Conservation (phyloP, 768 basidiomycete genomes). For the Lentinula boryana region DNA sequence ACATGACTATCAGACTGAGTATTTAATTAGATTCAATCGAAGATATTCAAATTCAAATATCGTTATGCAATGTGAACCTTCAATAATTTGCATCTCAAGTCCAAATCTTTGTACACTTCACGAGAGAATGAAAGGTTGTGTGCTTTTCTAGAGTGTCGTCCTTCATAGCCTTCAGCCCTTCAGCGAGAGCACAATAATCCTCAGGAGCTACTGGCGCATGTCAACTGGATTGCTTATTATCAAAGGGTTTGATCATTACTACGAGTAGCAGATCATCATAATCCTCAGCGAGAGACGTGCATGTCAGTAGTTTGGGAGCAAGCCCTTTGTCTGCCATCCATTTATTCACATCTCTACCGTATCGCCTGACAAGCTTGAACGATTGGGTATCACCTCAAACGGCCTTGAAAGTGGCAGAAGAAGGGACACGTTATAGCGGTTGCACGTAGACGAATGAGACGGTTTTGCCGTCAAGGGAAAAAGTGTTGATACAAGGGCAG, state of each 20-base stretch:
- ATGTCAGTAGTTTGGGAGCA: slow-evolving; percentile 20
- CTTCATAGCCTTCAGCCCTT: too few relatives aligned
- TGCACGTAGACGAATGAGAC: slow-evolving; percentile 16
- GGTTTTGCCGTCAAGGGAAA: neutral
- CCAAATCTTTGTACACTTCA: too few relatives aligned
- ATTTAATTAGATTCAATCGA: too few relatives aligned
- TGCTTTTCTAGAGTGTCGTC: neutral
- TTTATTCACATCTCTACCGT: slow-evolving; percentile 18
- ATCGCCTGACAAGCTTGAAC: slow-evolving; percentile 27
- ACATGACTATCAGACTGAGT: too few relatives aligned
- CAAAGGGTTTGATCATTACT: slow-evolving; percentile 18
- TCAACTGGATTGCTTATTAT: too few relatives aligned
- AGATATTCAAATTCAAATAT: too few relatives aligned
- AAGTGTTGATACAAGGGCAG: slow-evolving; percentile 17
- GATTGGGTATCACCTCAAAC: neutral
- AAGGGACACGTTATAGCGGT: slow-evolving; percentile 10
- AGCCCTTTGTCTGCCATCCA: slow-evolving; percentile 14
- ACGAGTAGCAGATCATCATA: slow-evolving; percentile 18
- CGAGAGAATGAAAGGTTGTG: too few relatives aligned
- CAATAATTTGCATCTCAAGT: too few relatives aligned
- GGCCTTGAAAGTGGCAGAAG: slow-evolving; percentile 19
- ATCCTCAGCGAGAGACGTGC: slow-evolving; percentile 4
- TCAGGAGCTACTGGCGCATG: too few relatives aligned
- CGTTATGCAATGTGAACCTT: too few relatives aligned
- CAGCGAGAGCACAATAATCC: too few relatives aligned